Base-by-base conservation (phyloP, 495 filamentous ascomycete species). In the Geopyxis carbonaria region DNA sequence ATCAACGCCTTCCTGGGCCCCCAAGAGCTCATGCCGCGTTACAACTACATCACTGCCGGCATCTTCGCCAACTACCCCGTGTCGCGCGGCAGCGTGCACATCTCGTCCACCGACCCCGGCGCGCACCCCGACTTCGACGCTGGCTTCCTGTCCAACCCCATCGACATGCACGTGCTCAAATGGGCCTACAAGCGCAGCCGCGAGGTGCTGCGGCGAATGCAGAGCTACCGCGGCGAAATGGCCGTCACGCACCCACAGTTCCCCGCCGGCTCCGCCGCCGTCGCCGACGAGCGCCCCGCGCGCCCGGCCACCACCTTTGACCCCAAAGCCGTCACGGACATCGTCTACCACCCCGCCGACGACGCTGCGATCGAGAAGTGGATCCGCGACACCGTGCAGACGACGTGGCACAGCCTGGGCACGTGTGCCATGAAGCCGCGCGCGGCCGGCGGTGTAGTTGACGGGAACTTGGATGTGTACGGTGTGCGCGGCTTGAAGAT, bases 81-180 rank as follows among this genome's bases (percentile, higher is more conserved):
- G 38, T 70, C 69, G 4, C 68, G 70, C 1, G 71, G 72, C 2
- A 56, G 60, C 36, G 53, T 75, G 19, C 71, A 74, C 48, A 69
- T 75, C 46, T 69, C 60, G 8, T 50, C 57, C 2, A 53, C 63
- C 9, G 46, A 54, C 4, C 42, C 57, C 10, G 22, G 45, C 23
- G 55, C 55, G 11, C 51, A 56, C 1, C 44, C 57, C 7, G 55
- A 63, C 34, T 69, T 65, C 48, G 59, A 72, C 14, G 59, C 53
- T 14, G 63, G 66, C 30, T 48, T 32, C 15, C 43, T 60, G 18
- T 53, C 57, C 10, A 40, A 67, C 34, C 62, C 66, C 3, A 37
- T 44, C 10, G 57, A 59, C 32, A 8, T 59, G 6, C 39, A 40
- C 8, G 40, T 51, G 16, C 45, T 51, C 19, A 27, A 54, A 9